Base-by-base conservation (phyloP, 2,329 filamentous ascomycete genomes). In the Pseudocercospora ulei region DNA sequence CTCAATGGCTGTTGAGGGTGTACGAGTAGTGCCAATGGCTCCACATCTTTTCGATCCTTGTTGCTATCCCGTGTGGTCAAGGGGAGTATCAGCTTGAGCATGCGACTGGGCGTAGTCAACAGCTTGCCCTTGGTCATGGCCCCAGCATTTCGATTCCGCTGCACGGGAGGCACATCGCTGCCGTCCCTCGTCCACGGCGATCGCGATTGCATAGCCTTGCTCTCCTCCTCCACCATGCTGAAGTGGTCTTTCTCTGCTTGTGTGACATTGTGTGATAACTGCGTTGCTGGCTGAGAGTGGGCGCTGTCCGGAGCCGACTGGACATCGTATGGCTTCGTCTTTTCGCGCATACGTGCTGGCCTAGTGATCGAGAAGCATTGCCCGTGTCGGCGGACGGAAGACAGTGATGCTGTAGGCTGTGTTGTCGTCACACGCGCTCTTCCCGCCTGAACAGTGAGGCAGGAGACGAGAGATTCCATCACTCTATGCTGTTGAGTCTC, bases 1-100 rank as follows among this genome's bases (percentile, higher is more conserved):
- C 84, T 93, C 2, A 95, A 70, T 0, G 87, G 87, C 56, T 95
- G 87, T 46, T 92, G 83, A 0, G 87, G 86, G 52, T 94, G 87
- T 0, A 94, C 72, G 2, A 94, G 74, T 0, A 94, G 71, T 1
- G 86, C 86, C 7, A 94, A 68, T 0, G 86, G 85, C 51, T 92
- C 82, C n/a, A 88, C 76, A 31, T 78, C 72, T 60, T 81, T 79
- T 40, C 76, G 69, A 46, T 78, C 72, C 1, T 64, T 63, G 46
- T 74, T 71, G 18, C 68, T 66, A 40, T 78, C 75, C 29, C 68
- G 62, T 0, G 73, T 78, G 0, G 75, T 76, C 16, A 92, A 68
- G 0, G 84, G 85, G 0, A 92, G 68, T 9, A 90, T 78, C 8
- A 92, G 69, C 60, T 90, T 90, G 34, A 92, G 71, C 41, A 88